These are phyloP conservation scores for Saccharomyces hybrid DNA, from an alignment of 1,139 yeast genomes.

Conservation along the genomic window DNA sequence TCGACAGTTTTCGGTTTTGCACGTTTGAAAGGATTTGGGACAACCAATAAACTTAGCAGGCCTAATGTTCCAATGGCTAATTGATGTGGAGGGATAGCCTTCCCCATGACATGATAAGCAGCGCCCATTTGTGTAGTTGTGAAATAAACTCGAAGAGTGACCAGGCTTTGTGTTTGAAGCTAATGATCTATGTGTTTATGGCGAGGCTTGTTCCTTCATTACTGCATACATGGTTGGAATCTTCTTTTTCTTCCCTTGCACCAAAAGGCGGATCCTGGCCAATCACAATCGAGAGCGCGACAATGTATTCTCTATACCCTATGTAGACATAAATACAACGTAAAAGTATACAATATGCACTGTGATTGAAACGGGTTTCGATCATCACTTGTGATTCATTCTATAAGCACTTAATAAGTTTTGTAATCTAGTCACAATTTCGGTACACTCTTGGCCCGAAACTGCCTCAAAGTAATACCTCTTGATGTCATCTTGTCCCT, in stretches of 20 bases:
- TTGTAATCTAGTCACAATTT: slow-evolving; percentile 61
- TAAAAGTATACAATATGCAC: no score
- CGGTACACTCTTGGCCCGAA: slow-evolving; percentile 53
- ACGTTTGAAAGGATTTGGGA: slow-evolving; percentile 68
- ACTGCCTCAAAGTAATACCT: slow-evolving; percentile 83
- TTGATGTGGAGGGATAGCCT: slow-evolving; percentile 64
- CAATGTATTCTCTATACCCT: neutral
- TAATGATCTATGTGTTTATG: neutral
- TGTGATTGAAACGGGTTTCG: neutral
- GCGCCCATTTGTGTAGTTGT: slow-evolving; percentile 55
- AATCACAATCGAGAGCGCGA: slow-evolving; percentile 2
- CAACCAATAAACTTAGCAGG: slow-evolving; percentile 46
- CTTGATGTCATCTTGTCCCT: slow-evolving; percentile 47
- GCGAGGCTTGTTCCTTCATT: neutral
- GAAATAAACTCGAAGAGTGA: neutral
- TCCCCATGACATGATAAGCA: slow-evolving; percentile 71
- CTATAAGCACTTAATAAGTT: slow-evolving; percentile 46
- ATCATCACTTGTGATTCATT: slow-evolving; percentile 42
- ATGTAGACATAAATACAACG: neutral
- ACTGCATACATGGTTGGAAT: no score
- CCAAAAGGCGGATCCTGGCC: neutral
- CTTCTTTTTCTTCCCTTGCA: neutral
- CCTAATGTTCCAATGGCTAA: slow-evolving; percentile 65
- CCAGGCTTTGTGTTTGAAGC: neutral
- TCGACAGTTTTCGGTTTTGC: slow-evolving; percentile 54